These are phyloP conservation scores for Fraxinus greggii DNA, from an alignment of 305 asterid genomes.

Conservation along the genomic window DNA sequence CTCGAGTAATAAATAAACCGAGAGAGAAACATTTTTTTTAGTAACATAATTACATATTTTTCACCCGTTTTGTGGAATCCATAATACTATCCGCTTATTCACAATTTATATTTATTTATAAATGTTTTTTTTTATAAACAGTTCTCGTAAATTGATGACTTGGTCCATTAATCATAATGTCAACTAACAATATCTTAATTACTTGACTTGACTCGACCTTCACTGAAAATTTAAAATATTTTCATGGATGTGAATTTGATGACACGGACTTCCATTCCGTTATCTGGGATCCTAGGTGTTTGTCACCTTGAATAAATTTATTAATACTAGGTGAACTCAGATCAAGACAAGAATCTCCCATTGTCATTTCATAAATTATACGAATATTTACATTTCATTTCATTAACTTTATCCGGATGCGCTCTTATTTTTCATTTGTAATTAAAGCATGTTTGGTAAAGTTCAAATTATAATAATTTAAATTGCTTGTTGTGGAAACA, in stretches of 20 bases:
- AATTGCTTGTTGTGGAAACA: background rate
- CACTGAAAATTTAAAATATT: conserved; percentile 5
- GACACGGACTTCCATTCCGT: conserved; percentile 12
- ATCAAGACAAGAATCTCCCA: background rate
- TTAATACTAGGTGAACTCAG: background rate
- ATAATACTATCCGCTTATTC: too few relatives aligned
- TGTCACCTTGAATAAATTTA: background rate
- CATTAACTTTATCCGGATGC: background rate
- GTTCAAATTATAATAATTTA: too few relatives aligned
- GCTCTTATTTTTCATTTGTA: too few relatives aligned
- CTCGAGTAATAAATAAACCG: too few relatives aligned
- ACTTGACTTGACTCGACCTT: background rate
- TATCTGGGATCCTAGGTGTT: conserved; percentile 8
- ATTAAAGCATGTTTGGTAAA: background rate
- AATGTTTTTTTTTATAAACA: too few relatives aligned
- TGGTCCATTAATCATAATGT: conserved; percentile 21
- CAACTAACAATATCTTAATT: conserved; percentile 23
- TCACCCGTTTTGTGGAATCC: too few relatives aligned
- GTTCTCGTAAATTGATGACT: conserved; percentile 4
- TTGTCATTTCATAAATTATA: background rate
- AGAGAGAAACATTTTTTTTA: too few relatives aligned
- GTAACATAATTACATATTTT: too few relatives aligned
- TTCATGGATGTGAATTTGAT: conserved; percentile 29
- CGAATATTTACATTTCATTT: background rate
- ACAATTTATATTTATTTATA: too few relatives aligned